Conservation (phyloP, 768 basidiomycete genomes). For the Lactarius hatsudake region DNA sequence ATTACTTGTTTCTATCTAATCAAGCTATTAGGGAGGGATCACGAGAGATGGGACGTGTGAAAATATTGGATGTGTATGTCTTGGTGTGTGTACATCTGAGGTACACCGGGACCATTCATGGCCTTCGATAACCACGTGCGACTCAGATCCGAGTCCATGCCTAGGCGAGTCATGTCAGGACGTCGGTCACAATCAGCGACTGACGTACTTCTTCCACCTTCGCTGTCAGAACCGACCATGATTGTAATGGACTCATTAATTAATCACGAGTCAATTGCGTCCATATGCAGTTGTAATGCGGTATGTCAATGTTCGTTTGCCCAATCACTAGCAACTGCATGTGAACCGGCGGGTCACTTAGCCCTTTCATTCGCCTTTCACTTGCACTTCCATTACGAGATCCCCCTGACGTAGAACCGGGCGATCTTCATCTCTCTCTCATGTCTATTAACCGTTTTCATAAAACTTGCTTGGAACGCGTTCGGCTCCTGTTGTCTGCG, state of each 20-base stretch:
- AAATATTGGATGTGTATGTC: background rate
- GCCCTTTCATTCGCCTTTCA: too few relatives aligned
- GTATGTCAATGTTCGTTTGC: background rate
- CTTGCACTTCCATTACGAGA: background rate
- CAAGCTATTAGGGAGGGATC: background rate
- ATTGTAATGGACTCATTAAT: background rate
- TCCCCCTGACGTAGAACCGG: background rate
- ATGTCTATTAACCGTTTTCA: background rate
- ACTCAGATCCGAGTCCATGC: background rate
- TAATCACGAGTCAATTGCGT: background rate
- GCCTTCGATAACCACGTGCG: background rate
- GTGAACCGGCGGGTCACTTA: too few relatives aligned
- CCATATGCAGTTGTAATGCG: background rate
- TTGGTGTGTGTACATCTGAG: background rate
- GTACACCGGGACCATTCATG: background rate
- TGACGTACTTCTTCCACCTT: background rate
- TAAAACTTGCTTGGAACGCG: background rate
- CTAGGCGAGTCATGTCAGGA: background rate
- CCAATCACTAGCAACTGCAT: background rate
- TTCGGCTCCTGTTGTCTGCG: background rate
- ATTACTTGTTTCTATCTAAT: background rate
- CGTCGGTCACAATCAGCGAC: background rate
- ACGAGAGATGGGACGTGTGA: background rate
- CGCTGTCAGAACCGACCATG: background rate
- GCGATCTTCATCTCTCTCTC: background rate